Percentiles rank a stretch among this genome's conserved stretches.
These are phyloP conservation scores for Immersiella caudata DNA, from an alignment of 495 filamentous ascomycete species.

Conservation along the genomic window DNA sequence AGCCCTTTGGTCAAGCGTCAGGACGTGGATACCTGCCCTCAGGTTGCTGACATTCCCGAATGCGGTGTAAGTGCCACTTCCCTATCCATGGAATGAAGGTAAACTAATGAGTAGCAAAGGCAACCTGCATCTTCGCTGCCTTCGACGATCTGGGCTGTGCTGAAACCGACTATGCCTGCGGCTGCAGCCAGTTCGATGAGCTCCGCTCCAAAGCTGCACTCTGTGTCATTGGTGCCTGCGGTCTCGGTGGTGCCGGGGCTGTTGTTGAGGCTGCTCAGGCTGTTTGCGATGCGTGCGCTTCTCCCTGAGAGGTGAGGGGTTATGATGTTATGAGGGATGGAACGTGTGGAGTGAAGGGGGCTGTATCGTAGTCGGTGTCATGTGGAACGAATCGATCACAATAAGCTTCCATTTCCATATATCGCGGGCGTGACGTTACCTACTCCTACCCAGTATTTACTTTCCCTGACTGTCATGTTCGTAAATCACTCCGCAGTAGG, in stretches of 20 bases:
- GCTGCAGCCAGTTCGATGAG: not conserved
- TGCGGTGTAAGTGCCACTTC: not conserved
- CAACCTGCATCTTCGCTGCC: not conserved
- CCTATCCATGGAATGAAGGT: not conserved
- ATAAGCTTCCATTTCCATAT: no score
- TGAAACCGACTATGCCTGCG: not conserved
- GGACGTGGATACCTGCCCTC: not conserved
- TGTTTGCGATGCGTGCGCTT: not conserved
- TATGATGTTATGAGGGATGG: no score
- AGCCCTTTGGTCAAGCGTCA: not conserved
- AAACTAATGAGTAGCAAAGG: not conserved
- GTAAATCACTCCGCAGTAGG: no score
- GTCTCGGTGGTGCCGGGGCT: not conserved
- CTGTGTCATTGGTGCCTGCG: constrained; percentile 1
- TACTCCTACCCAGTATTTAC: no score
- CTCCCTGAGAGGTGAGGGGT: no score
- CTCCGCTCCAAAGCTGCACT: not conserved
- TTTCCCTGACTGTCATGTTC: no score
- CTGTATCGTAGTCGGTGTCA: no score
- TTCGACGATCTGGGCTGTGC: not conserved
- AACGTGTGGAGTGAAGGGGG: no score
- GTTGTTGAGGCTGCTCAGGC: not conserved
- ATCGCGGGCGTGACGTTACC: no score
- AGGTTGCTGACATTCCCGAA: not conserved
- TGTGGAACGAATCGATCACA: no score